Conservation (phyloP, 108 stramenopile species). For the Nannochloropsis gaditana region DNA sequence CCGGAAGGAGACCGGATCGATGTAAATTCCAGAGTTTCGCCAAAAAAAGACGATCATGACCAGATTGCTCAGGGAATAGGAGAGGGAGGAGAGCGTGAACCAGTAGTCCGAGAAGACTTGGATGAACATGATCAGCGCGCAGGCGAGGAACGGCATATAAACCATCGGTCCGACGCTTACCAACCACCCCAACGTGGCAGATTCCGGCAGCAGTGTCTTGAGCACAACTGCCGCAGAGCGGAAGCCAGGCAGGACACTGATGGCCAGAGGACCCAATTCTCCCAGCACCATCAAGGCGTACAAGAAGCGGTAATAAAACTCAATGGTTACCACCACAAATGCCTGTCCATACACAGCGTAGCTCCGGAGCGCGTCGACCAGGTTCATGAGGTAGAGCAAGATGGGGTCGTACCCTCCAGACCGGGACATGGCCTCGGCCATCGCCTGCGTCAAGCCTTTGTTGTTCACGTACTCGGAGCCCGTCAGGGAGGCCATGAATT, state of each 20-base stretch:
- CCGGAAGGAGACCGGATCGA: neutral
- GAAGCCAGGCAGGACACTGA: neutral
- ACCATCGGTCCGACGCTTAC: neutral
- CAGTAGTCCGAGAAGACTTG: constrained; percentile 13
- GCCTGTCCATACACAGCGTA: constrained; percentile 19
- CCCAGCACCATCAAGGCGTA: constrained; percentile 1
- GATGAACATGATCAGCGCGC: neutral
- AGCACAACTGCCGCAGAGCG: neutral
- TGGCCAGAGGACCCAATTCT: neutral
- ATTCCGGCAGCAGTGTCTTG: neutral
- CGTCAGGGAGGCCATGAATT: neutral
- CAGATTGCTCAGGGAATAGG: neutral
- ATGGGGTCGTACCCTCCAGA: neutral
- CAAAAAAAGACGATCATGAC: constrained; percentile 5
- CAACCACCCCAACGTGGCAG: constrained; percentile 1
- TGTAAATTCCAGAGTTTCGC: neutral
- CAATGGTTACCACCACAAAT: constrained; percentile 8
- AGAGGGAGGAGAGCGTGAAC: neutral
- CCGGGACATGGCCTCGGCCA: neutral
- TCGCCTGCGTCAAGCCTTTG: neutral
- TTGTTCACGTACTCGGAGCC: constrained; percentile 1
- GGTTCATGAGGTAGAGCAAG: constrained; percentile 17
- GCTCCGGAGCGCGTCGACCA: constrained; percentile 11
- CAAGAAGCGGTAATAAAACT: constrained; percentile 7
- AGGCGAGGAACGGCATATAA: neutral